phyloP scores from a whole-genome alignment of 208 protist genomes.

The Trypanosoma brucei region DNA sequence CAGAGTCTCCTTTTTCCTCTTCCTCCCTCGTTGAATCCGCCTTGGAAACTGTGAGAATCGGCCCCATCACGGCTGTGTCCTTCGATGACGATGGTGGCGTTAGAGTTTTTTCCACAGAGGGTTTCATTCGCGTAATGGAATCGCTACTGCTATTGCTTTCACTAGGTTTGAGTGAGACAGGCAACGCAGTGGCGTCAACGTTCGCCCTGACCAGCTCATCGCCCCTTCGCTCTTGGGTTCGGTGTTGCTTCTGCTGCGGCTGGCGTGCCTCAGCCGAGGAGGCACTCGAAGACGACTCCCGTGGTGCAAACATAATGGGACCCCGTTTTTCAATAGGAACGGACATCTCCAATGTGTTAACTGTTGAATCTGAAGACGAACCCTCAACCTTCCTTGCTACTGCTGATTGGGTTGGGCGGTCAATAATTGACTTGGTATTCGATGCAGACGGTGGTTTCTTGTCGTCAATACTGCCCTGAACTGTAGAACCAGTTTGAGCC shows the following conservation, averaged over 20 bases:
- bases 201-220: too few relatives aligned
- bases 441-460: background rate
- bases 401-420: background rate
- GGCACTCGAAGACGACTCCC: constrained; percentile 18
- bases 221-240: too few relatives aligned
- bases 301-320: constrained; percentile 11
- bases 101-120: background rate
- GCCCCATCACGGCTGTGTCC: too few relatives aligned
- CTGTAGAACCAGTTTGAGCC: background rate
- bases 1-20: background rate
- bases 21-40: background rate
- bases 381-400: background rate
- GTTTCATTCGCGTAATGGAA: too few relatives aligned
- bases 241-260: too few relatives aligned
- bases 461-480: background rate
- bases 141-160: too few relatives aligned
- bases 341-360: background rate
- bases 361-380: too few relatives aligned
- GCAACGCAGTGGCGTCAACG: too few relatives aligned
- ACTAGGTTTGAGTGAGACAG: too few relatives aligned
- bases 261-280: too few relatives aligned
- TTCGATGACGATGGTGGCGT: background rate
- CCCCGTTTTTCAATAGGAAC: background rate
- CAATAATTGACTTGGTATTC: background rate
- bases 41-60: too few relatives aligned